Percentiles rank a stretch among this genome's conserved stretches.
These are phyloP conservation scores for Gossypium mustelinum DNA, from an alignment of 345 rosid species.

Conservation along the genomic window DNA sequence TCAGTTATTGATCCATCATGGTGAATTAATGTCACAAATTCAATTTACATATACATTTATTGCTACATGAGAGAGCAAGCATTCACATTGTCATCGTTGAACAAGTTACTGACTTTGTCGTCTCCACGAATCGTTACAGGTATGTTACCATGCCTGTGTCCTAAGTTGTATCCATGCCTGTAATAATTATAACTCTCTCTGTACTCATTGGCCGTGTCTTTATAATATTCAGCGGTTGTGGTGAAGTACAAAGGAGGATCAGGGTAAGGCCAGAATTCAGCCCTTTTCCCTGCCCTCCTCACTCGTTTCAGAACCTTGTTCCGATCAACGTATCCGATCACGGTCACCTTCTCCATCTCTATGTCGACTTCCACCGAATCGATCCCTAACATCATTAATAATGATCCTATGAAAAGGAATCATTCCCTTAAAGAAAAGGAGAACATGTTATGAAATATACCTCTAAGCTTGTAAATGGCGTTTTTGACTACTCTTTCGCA, in stretches of 20 bases:
- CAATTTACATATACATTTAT: neutral
- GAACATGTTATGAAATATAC: constrained; percentile 24
- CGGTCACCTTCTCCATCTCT: constrained; percentile 71
- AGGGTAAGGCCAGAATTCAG: constrained; percentile 94
- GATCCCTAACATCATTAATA: constrained; percentile 31
- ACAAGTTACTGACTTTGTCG: constrained; percentile 87
- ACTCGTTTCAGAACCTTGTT: constrained; percentile 81
- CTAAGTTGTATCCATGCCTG: constrained; percentile 69
- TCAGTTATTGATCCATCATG: neutral
- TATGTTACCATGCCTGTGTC: constrained; percentile 62
- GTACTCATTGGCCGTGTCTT: constrained; percentile 74
- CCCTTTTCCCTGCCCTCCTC: constrained; percentile 85
- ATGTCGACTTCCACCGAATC: constrained; percentile 76
- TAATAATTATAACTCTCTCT: constrained; percentile 83
- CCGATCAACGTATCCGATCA: constrained; percentile 76
- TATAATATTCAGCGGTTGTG: constrained; percentile 49
- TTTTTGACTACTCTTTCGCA: constrained; percentile 87
- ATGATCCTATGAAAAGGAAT: neutral
- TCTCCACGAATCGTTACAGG: constrained; percentile 72
- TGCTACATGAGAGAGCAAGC: constrained; percentile 77
- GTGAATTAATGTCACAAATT: neutral
- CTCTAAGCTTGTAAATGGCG: constrained; percentile 80
- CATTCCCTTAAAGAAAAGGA: neutral
- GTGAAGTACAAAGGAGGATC: constrained; percentile 83
- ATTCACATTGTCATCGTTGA: constrained; percentile 84